A percentile compares a stretch with the other conserved stretches of the same genome.
Conservation (phyloP, 768 basidiomycete species). For the Suillus paluster region DNA sequence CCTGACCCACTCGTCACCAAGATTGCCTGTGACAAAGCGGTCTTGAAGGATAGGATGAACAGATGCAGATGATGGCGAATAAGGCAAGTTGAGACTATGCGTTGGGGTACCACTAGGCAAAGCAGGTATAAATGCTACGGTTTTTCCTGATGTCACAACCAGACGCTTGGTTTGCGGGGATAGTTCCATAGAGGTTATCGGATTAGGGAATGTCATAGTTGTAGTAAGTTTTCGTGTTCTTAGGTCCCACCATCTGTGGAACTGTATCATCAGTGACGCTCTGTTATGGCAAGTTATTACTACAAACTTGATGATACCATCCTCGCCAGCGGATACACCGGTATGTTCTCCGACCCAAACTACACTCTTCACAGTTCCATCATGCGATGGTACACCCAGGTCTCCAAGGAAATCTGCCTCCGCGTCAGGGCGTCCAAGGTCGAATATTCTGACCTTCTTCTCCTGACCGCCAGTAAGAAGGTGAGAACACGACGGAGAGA, state of each 20-base stretch:
- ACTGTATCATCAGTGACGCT: slow-evolving; percentile 16
- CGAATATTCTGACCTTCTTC: slow-evolving; percentile 96
- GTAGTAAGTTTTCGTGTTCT: slow-evolving; percentile 76
- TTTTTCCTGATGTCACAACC: slow-evolving; percentile 90
- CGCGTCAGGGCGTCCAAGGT: slow-evolving; percentile 84
- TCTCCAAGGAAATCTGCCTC: slow-evolving; percentile 82
- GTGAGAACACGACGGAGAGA: slow-evolving; percentile 71
- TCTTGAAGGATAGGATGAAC: slow-evolving; percentile 89
- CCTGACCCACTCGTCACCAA: slow-evolving; percentile 94
- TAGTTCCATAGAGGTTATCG: slow-evolving; percentile 94
- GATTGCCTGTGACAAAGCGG: slow-evolving; percentile 90
- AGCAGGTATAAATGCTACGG: slow-evolving; percentile 88
- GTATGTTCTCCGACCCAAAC: slow-evolving; percentile 91
- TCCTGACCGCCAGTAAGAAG: slow-evolving; percentile 94
- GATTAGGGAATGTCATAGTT: slow-evolving; percentile 69
- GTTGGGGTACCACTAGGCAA: slow-evolving; percentile 63
- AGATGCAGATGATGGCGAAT: slow-evolving; percentile 92
- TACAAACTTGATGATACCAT: slow-evolving; percentile 82
- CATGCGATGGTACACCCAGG: slow-evolving; percentile 66
- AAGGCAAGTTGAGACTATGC: slow-evolving; percentile 79
- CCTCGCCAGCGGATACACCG: slow-evolving; percentile 90
- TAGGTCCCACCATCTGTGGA: slow-evolving; percentile 93
- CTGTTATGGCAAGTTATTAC: neutral
- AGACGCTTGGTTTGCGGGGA: slow-evolving; percentile 81
- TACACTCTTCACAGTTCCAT: slow-evolving; percentile 90